These are phyloP conservation scores for Leccinum fuscescens DNA, from an alignment of 1,284 basidiomycete species.

Conservation along the genomic window DNA sequence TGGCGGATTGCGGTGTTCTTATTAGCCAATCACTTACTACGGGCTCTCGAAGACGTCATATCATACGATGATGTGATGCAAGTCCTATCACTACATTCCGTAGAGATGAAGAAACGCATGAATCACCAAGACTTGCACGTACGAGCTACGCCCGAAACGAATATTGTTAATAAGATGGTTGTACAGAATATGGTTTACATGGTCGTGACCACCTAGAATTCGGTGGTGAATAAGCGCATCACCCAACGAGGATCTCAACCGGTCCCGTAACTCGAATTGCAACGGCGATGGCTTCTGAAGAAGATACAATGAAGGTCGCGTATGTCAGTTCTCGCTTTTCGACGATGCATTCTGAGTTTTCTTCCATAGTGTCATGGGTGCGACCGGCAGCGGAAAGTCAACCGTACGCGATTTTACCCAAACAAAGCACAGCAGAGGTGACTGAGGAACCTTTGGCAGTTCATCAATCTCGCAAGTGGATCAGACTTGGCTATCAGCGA, in stretches of 20 bases:
- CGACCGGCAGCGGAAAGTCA: constrained; percentile 45
- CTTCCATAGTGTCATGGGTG: constrained; percentile 41
- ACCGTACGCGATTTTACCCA: constrained; percentile 30
- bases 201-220: neutral
- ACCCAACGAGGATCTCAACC: neutral
- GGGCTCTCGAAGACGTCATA: no score
- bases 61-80: no score
- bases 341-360: constrained; percentile 2
- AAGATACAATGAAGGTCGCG: constrained; percentile 27
- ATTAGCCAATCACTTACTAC: no score
- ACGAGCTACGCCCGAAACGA: neutral
- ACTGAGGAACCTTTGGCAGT: constrained; percentile 19
- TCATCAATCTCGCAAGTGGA: constrained; percentile 34
- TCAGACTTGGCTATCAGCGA: constrained; percentile 31
- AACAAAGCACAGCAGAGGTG: neutral
- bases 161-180: constrained; percentile 14
- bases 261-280: neutral
- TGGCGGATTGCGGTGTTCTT: no score
- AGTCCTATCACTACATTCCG: no score
- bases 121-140: neutral
- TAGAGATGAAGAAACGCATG: neutral
- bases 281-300: constrained; percentile 19
- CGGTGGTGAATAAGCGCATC: neutral
- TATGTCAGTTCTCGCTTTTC: constrained; percentile 11
- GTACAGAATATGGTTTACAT: neutral